These are phyloP conservation scores for Pisolithus marmoratus DNA, from an alignment of 768 basidiomycete genomes.

Conservation along the genomic window DNA sequence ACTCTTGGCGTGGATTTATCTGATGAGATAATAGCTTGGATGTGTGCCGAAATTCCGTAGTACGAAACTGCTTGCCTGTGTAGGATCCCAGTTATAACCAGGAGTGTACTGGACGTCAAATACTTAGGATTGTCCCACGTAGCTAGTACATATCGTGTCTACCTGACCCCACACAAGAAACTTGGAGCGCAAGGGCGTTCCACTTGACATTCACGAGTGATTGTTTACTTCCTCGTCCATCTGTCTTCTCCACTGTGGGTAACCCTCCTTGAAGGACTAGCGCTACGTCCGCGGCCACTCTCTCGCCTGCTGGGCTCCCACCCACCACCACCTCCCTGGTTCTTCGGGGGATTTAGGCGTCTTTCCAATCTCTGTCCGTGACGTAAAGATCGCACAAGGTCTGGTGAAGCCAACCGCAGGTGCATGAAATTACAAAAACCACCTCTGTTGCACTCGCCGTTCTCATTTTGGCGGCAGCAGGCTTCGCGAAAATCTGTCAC, in stretches of 20 bases:
- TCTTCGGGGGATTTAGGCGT: constrained; percentile 62
- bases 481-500: constrained; percentile 99
- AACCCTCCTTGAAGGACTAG: constrained; percentile 61
- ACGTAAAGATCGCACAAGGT: constrained; percentile 71
- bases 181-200: not conserved
- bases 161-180: not conserved
- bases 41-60: too few relatives aligned
- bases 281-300: constrained; percentile 62
- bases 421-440: constrained; percentile 99
- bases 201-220: too few relatives aligned
- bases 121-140: too few relatives aligned
- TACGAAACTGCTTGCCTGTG: too few relatives aligned
- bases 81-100: too few relatives aligned
- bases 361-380: constrained; percentile 83
- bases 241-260: constrained; percentile 69
- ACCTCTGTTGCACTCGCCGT: constrained; percentile 96
- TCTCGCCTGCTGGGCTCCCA: constrained; percentile 80
- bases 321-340: constrained; percentile 63
- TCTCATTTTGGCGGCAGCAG: constrained; percentile 97
- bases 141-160: too few relatives aligned
- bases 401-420: constrained; percentile 79
- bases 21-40: not conserved
- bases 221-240: constrained; percentile 56
- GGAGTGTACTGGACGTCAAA: too few relatives aligned
- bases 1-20: not conserved